Evolutionary conservation across 148 eudicot genomes (phyloP), one percentile per base, ranked within the genome.

Genomic region (Salicornia ramosissima): DNA sequence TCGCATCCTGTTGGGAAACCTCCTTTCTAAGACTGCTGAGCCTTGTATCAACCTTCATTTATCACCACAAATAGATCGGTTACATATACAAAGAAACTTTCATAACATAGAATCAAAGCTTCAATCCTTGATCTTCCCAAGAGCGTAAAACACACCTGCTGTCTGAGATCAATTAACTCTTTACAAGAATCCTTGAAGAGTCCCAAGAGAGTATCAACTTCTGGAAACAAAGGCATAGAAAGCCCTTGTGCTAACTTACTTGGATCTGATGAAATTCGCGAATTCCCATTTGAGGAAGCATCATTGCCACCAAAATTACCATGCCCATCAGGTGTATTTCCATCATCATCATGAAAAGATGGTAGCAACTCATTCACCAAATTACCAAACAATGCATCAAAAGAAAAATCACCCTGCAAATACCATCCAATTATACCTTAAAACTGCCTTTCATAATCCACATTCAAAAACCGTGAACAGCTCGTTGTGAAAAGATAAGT

Each of bases 301-400:
- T 90, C 97, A 77, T 57, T 79, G 16, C 42, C 75, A 46, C 73
- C 77, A 40, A 47, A 47, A 55, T 51, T 78, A 58, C 85, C 69
- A 69, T 85, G 88, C 47, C 93, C 96, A 52, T 91, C 96, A 12
- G 67, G 36, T 40, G 82, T 69, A 65, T 95, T 93, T 29, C 71
- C 66, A 19, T 83, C 93, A 39, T 84, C 90, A 51, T 89, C 99
- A 74, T 82, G 84, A 66, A 79, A 91, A 28, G 91, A 86, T 16
- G 97, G 96, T 65, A 95, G 82, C 64, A 91, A 73, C 71, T 86
- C 89, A 73, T 91, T 89, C 49, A 95, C 97, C 77, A 91, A 74
- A 81, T 83, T 95, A 55, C 97, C 99, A 78, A 95, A 95, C 76
- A 95, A 83, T 14, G 93, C 93, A 81, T 95, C 99, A 78, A 95